Conservation (phyloP, 2,329 filamentous ascomycete genomes). For the Fusarium guadeloupense region DNA sequence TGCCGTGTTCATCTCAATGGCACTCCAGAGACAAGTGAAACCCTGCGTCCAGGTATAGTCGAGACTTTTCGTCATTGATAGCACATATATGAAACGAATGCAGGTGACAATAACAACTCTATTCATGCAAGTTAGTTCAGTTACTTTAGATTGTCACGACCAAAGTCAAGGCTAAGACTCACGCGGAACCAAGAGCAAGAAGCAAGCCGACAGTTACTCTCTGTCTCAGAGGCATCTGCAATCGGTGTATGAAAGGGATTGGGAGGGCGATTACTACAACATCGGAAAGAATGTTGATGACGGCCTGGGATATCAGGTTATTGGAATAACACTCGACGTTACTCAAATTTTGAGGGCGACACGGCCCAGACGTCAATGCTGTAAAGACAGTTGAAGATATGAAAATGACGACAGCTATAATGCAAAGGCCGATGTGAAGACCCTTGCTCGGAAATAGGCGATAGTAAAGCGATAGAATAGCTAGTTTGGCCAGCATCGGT, state of each 20-base stretch:
- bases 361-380: too few relatives aligned
- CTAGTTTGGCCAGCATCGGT: background rate
- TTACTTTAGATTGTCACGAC: too few relatives aligned
- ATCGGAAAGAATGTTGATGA: constrained; percentile 4
- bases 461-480: background rate
- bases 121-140: background rate
- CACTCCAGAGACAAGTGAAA: constrained; percentile 1
- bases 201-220: background rate
- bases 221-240: constrained; percentile 6
- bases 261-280: background rate
- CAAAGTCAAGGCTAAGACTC: background rate
- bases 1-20: constrained; percentile 9
- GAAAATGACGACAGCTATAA: too few relatives aligned
- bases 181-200: constrained; percentile 5
- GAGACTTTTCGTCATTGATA: background rate
- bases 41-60: constrained; percentile 8
- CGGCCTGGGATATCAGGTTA: too few relatives aligned
- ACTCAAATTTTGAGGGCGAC: too few relatives aligned
- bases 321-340: too few relatives aligned
- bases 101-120: constrained; percentile 11
- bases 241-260: background rate
- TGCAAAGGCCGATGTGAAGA: too few relatives aligned
- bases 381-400: too few relatives aligned
- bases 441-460: too few relatives aligned
- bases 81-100: constrained; percentile 3